Percentiles rank a stretch among this genome's conserved stretches.
These are phyloP conservation scores for Avicennia marina DNA, from an alignment of 257 asterid genomes.

Conservation along the genomic window DNA sequence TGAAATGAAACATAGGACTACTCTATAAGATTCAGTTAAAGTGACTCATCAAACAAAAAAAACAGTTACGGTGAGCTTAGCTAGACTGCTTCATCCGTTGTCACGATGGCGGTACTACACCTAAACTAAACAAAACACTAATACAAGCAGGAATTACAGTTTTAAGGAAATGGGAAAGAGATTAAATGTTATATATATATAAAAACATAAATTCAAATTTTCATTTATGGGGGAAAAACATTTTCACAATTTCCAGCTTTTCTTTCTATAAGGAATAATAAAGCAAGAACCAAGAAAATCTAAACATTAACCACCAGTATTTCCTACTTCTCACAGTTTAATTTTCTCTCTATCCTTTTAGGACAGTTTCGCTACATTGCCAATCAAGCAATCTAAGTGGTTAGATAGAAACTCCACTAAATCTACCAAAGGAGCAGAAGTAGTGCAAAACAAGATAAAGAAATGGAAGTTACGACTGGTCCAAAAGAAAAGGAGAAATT, in stretches of 20 bases:
- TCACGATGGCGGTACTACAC: neutral
- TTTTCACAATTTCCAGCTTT: no score
- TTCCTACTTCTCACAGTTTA: neutral
- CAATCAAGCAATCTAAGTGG: neutral
- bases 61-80: slow-evolving; percentile 1
- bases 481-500: neutral
- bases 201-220: no score
- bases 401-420: neutral
- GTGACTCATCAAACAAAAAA: no score
- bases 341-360: neutral
- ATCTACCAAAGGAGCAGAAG: neutral
- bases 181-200: neutral
- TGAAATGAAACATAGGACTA: neutral
- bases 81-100: neutral
- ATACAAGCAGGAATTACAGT: neutral
- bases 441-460: neutral
- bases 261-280: no score
- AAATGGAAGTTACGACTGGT: no score
- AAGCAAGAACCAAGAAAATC: neutral
- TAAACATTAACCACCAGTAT: neutral
- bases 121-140: neutral
- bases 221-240: no score
- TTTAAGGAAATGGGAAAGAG: neutral
- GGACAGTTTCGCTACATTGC: neutral
- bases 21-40: neutral